Percentiles rank a stretch among this genome's conserved stretches.
phyloP scores from a whole-genome alignment of 2,329 filamentous ascomycete species.

The Aspergillus cejpii region DNA sequence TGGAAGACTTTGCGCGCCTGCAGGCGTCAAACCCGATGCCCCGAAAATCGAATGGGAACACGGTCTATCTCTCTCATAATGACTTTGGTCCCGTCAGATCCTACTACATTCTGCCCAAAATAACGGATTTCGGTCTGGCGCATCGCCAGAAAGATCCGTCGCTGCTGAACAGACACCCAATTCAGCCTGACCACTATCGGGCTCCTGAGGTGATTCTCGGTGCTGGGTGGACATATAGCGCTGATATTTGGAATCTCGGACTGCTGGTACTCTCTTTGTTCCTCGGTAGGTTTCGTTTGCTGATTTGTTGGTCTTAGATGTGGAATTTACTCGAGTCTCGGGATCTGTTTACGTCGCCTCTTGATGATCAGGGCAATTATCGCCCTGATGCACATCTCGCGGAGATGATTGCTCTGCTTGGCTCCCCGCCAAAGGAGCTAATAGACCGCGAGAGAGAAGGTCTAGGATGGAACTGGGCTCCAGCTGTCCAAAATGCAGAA shows the following conservation, averaged over 20 bases:
- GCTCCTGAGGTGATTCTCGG: conserved; percentile 34
- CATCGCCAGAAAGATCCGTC: conserved; percentile 1
- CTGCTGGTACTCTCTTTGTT: conserved; percentile 19
- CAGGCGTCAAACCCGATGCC: conserved; percentile 17
- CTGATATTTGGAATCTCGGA: conserved; percentile 37
- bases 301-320: conserved; percentile 19
- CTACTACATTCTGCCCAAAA: conserved; percentile 20
- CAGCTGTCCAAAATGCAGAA: conserved; percentile 14
- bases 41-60: conserved; percentile 22
- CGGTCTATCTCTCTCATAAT: conserved; percentile 26
- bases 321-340: conserved; percentile 30
- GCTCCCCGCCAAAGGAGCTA: conserved; percentile 25
- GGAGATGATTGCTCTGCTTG: conserved; percentile 28
- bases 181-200: conserved; percentile 38
- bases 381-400: conserved; percentile 24
- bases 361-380: conserved; percentile 22
- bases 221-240: conserved; percentile 28
- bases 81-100: conserved; percentile 23
- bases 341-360: conserved; percentile 22
- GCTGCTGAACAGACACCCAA: conserved; percentile 31
- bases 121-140: conserved; percentile 30
- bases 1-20: conserved; percentile 13
- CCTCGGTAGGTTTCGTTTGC: not conserved
- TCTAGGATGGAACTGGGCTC: no score
- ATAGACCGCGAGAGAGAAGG: conserved; percentile 5